Evolutionary conservation across 1,139 yeast genomes (phyloP), one percentile per base, ranked within the genome.

Genomic region (Wickerhamomyces sp.): DNA sequence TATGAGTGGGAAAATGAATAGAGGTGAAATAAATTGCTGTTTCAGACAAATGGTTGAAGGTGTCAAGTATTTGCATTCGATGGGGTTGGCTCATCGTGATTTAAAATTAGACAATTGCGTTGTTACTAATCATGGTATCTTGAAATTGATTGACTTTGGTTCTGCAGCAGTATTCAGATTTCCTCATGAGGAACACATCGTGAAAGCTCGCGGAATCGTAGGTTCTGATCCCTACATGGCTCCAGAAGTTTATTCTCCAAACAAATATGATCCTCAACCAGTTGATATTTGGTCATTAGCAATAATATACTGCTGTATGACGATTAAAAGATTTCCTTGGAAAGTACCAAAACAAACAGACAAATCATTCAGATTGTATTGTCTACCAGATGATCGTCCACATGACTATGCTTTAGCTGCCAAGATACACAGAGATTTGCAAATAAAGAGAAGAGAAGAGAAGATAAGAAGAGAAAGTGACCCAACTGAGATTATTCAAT

Each of bases 221-320:
- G 99, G 99, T 6, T 87, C 96, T 9, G 99, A 94, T 63, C 99
- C 99, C 5, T 92, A 92, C 58, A 73, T 92, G 56, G 97, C 98
- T 1, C 98, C 99, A 0, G 99, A 92, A 61, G 97, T 90, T 15
- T 73, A 94, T 50, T 60, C 67, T 4, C 75, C 74, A 25, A 74
- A 78, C 41, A 76, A 81, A 25, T 92, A 90, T 58, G 95, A 90
- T 58, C 97, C 98, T 3, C 88, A 86, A 56, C 86, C 89, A 3
- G 95, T 90, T 9, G 98, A 92, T 63, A 72, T 92, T 38, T 92
- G 98, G 98, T 89, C 97, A 1, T 72, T 86, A 44, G 98, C 96
- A 10, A 89, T 92, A 36, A 90, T 92, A 31, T 92, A 83, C 60
- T 92, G 97, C 65, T 92, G 98, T 64, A 89, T 90, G 96, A 81